Evolutionary conservation across 768 basidiomycete genomes (phyloP).

Genomic region (Scleroderma citrinum): DNA sequence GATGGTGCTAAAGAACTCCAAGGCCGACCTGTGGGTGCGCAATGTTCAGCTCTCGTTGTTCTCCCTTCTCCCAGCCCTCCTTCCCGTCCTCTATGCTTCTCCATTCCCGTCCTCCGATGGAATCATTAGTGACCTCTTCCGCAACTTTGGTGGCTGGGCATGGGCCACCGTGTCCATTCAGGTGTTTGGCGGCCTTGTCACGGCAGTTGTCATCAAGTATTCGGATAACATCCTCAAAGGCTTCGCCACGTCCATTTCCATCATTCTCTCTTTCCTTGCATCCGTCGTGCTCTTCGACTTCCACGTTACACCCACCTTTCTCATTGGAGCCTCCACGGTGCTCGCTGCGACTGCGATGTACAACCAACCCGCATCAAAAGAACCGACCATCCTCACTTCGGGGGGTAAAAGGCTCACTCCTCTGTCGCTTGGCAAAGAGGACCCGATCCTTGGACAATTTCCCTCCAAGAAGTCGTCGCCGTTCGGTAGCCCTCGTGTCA

Average conservation of each 20-base stretch:
- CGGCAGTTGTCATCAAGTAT: slow-evolving; percentile 95
- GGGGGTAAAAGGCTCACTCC: slow-evolving; percentile 33
- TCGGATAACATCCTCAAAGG: slow-evolving; percentile 94
- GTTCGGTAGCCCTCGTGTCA: slow-evolving; percentile 44
- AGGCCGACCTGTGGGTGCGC: slow-evolving; percentile 83
- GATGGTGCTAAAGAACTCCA: slow-evolving; percentile 83
- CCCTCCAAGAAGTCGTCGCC: slow-evolving; percentile 40
- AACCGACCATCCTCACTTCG: slow-evolving; percentile 29
- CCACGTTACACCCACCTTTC: slow-evolving; percentile 77
- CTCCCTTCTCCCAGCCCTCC: slow-evolving; percentile 82
- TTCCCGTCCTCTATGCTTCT: slow-evolving; percentile 65
- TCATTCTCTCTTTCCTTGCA: slow-evolving; percentile 92
- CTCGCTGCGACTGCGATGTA: slow-evolving; percentile 91
- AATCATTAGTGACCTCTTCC: slow-evolving; percentile 59
- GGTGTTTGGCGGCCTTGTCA: slow-evolving; percentile 89
- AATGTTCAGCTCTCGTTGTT: slow-evolving; percentile 88
- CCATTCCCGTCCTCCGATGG: slow-evolving; percentile 38
- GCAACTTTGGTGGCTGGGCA: slow-evolving; percentile 90
- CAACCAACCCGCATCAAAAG: slow-evolving; percentile 60
- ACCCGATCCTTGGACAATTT: slow-evolving; percentile 59
- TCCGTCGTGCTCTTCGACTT: slow-evolving; percentile 91
- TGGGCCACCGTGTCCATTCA: slow-evolving; percentile 90
- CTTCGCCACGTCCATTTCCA: slow-evolving; percentile 94
- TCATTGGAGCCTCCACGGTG: slow-evolving; percentile 82
- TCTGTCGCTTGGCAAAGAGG: slow-evolving; percentile 41